phyloP scores from a whole-genome alignment of 495 filamentous ascomycete species.

The Xylaria sp. region DNA sequence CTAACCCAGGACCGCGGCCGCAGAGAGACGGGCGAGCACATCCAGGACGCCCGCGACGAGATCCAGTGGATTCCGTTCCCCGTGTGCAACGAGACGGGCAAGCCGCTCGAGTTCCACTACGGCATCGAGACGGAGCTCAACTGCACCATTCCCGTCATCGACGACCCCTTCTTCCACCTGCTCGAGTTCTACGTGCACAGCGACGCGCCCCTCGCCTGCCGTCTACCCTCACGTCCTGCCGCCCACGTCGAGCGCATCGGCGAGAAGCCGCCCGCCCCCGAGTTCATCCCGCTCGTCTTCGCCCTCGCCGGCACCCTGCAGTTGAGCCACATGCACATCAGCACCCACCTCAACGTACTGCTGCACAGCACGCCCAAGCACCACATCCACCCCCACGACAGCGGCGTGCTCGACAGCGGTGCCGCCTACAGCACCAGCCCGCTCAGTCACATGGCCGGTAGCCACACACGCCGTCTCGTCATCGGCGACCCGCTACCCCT shows the following conservation, averaged over 20 bases:
- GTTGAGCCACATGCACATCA: conserved; percentile 87
- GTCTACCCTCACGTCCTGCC: conserved; percentile 80
- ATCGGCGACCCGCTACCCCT: conserved; percentile 88
- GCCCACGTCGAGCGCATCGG: conserved; percentile 53
- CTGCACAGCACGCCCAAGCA: conserved; percentile 73
- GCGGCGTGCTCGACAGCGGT: conserved; percentile 79
- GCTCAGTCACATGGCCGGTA: conserved; percentile 63
- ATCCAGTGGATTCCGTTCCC: conserved; percentile 95
- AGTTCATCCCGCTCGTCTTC: conserved; percentile 75
- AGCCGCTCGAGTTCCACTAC: conserved; percentile 83
- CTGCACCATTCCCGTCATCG: conserved; percentile 86
- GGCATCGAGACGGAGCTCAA: conserved; percentile 84
- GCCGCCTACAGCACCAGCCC: conserved; percentile 86
- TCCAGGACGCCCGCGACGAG: conserved; percentile 77
- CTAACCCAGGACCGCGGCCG: not conserved
- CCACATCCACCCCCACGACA: conserved; percentile 61
- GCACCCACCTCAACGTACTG: conserved; percentile 85
- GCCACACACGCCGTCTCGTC: conserved; percentile 67
- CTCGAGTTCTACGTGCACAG: conserved; percentile 99
- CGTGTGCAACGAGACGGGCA: conserved; percentile 85
- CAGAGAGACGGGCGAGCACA: conserved; percentile 75
- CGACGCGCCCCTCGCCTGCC: conserved; percentile 92
- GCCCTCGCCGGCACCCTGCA: conserved; percentile 90
- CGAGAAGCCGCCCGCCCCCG: conserved; percentile 50
- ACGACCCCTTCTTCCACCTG: conserved; percentile 93